Evolutionary conservation across 139 green algal genomes (phyloP).

Genomic region (Bryopsis sp.): DNA sequence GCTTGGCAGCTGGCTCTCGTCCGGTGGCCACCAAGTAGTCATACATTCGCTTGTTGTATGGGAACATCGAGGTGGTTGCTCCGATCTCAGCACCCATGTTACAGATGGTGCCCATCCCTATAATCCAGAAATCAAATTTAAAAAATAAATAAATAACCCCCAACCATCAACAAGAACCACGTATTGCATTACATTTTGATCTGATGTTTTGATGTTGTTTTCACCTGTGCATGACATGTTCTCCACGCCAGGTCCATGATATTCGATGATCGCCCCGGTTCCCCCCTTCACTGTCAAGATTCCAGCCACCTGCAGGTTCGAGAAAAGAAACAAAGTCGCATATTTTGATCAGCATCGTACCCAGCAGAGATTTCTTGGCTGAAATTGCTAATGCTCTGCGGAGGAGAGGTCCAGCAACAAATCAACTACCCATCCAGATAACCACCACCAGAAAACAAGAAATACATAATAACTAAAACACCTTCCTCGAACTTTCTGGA

Average conservation of each 20-base stretch:
- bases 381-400: background rate
- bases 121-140: background rate
- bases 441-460: too few species aligned
- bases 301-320: constrained; percentile 56
- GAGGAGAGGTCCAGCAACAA: too few species aligned
- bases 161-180: background rate
- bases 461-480: too few species aligned
- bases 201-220: too few species aligned
- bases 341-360: background rate
- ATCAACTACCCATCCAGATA: too few species aligned
- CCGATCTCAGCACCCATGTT: constrained; percentile 98
- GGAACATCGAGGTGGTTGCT: constrained; percentile 92
- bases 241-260: constrained; percentile 85
- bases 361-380: background rate
- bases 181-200: background rate
- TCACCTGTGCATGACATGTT: constrained; percentile 79
- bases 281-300: constrained; percentile 92
- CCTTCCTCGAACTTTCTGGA: too few species aligned
- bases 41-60: constrained; percentile 82
- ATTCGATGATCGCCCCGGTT: constrained; percentile 91
- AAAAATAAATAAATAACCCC: too few species aligned
- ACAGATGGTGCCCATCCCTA: constrained; percentile 92
- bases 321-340: background rate
- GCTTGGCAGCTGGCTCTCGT: constrained; percentile 45
- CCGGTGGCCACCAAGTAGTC: constrained; percentile 85